These are phyloP conservation scores for Fomitopsis betulina DNA, from an alignment of 1,284 basidiomycete genomes.

Conservation along the genomic window DNA sequence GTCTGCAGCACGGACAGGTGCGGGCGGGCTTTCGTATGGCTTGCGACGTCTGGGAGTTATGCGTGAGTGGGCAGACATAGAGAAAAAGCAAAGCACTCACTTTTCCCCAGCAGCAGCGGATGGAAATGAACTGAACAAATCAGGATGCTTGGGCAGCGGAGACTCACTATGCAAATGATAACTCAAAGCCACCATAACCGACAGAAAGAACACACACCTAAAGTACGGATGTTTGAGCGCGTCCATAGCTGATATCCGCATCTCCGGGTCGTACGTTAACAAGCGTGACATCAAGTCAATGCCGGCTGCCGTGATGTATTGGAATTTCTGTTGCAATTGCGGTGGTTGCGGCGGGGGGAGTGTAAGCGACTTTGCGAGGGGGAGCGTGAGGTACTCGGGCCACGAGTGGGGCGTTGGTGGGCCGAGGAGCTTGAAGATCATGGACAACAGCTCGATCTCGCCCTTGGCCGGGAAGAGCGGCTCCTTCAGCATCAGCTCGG, in stretches of 20 bases:
- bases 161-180: slow-evolving; percentile 65
- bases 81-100: slow-evolving; percentile 40
- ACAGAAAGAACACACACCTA: slow-evolving; percentile 46
- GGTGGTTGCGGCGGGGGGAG: slow-evolving; percentile 74
- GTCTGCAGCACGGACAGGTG: slow-evolving; percentile 62
- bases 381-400: slow-evolving; percentile 80
- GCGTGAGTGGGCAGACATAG: background rate
- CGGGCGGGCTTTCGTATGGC: slow-evolving; percentile 73
- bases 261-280: slow-evolving; percentile 85
- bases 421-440: slow-evolving; percentile 93
- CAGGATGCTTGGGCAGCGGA: slow-evolving; percentile 95
- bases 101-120: slow-evolving; percentile 96
- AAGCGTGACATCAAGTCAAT: slow-evolving; percentile 82
- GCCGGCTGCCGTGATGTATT: slow-evolving; percentile 77
- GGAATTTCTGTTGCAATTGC: slow-evolving; percentile 75
- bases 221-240: slow-evolving; percentile 93
- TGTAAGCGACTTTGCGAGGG: slow-evolving; percentile 76
- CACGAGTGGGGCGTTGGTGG: slow-evolving; percentile 82
- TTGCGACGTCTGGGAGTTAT: slow-evolving; percentile 55
- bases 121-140: slow-evolving; percentile 94
- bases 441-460: slow-evolving; percentile 88
- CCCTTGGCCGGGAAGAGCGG: slow-evolving; percentile 95
- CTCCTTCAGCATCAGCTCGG: slow-evolving; percentile 90
- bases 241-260: slow-evolving; percentile 83
- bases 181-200: background rate